Evolutionary conservation across 148 eudicot genomes (phyloP), one percentile per base, ranked within the genome.

Genomic region (Linanthus parryae): DNA sequence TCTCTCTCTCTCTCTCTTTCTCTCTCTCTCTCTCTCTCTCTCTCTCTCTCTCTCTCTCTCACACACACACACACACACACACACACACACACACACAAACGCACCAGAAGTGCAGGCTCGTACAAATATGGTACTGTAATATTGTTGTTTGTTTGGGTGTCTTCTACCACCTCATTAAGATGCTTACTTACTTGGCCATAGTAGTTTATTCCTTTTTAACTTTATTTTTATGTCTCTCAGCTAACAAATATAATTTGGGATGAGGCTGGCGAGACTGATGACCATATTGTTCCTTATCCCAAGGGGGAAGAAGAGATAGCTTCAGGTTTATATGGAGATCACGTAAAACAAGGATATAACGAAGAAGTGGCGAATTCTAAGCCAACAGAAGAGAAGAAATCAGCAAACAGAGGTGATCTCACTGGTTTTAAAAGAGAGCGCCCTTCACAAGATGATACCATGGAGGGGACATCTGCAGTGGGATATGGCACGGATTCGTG

Each of bases 161-260:
- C 10, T 15, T 23, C 35, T 16, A 5, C 29, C 20, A 22, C 42
- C 44, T 31, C 23, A 16, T 7, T 26, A 21, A 50, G 31, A 48
- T 48, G n/a, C 20, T 9, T 29, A 11, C 44, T 9, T 14, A 5
- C 26, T 19, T 41, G 21, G 22, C 27, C 10, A 18, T 55, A 9
- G 4, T 44, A 13, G 43, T 25, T 22, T 17, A 0, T 30, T 51
- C 19, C 10, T 12, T 17, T 16, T 10, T 13, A 12, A 15, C 25
- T 10, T 23, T 13, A 16, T 24, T 36, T 59, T 18, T 28, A 27
- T 8, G 39, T 23, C 19, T 75, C 63, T 53, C 89, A 88, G 96
- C 43, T 88, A 50, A 72, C 81, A 49, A 73, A 77, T 69, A 74
- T 88, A 57, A 74, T 84, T 84, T 84, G 96, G 89, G 86, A 77